Base-by-base conservation (phyloP, 78 protist species). In the Salpingoeca rosetta region DNA sequence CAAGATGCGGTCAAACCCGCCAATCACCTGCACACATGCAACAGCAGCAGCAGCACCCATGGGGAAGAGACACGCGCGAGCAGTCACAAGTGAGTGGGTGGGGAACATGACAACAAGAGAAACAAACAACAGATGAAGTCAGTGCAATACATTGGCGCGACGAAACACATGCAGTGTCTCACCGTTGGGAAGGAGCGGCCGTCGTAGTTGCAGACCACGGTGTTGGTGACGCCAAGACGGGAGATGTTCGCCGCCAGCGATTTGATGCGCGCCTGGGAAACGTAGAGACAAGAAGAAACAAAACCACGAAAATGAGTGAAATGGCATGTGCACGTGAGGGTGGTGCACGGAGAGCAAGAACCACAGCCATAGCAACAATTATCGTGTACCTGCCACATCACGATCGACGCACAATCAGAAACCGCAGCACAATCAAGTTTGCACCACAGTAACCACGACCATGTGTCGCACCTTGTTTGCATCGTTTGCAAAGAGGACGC, bases 401-500 rank as follows among this genome's bases (percentile, higher is more conserved):
- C n/a, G n/a, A n/a, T n/a, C n/a, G n/a, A n/a, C n/a, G n/a, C n/a
- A n/a, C n/a, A n/a, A n/a, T n/a, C n/a, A n/a, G n/a, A n/a, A n/a
- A n/a, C n/a, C n/a, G n/a, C n/a, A n/a, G n/a, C n/a, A n/a, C n/a
- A n/a, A n/a, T n/a, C n/a, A n/a, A n/a, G n/a, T n/a, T n/a, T n/a
- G n/a, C n/a, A n/a, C n/a, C n/a, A n/a, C n/a, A n/a, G n/a, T n/a
- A n/a, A n/a, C n/a, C n/a, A n/a, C n/a, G n/a, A n/a, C n/a, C n/a
- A n/a, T n/a, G n/a, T n/a, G 7, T 7, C 65, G 31, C 65, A 88
- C 95, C 87, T 88, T 87, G 91, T 80, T 90, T 78, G 86, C 44
- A 83, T 99, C 99, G 81, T 99, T 99, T 56, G 99, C 98, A 26
- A 98, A 74, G 26, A 99, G 35, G 0, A 87, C 25, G 41, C 99